Evolutionary conservation across 768 basidiomycete genomes (phyloP), one percentile per base, ranked within the genome.

Genomic region (Hygrophoropsis aurantiaca): DNA sequence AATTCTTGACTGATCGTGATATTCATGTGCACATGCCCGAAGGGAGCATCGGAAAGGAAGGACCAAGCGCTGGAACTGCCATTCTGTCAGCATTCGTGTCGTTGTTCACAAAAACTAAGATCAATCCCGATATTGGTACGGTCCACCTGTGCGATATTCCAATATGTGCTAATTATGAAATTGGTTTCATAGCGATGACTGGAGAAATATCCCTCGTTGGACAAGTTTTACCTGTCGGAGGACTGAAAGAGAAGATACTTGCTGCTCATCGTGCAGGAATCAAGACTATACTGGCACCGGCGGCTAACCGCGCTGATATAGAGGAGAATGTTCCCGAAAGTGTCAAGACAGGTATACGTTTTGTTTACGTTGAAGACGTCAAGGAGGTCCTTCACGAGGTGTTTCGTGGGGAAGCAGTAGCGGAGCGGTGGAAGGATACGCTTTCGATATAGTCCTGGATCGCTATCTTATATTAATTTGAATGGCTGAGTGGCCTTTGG

Each of bases 11-110:
- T 19, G 87, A 95, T 59, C 77, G 82, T 33, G 94, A 97, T 58
- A 77, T 98, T 15, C 95, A 98, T 66, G 80, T 99, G 33, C 97
- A 98, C 63, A 97, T 97, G 95, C 92, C 94, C 0, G 93, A 92
- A 62, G 93, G 92, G 8, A 87, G 85, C 58, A 84, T 93, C 44
- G 90, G 90, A 18, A 94, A 97, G 71, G 94, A 97, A 56, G 97
- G 97, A 0, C 97, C 97, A 1, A 93, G 90, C 57, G 97, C 97
- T 2, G 97, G 97, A 26, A 97, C 91, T 4, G 97, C 97, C 0
- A 84, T 99, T 33, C 59, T 97, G 48, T 83, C 88, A 37, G 94
- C 95, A 0, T 87, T 97, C 54, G 93, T 98, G 36, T 90, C 86
- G 35, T 74, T 98, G 46, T 90, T 97, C 68, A 94, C 89, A 0